Conservation (phyloP, 2,329 filamentous ascomycete species). For the Pseudogymnoascus sp. region DNA sequence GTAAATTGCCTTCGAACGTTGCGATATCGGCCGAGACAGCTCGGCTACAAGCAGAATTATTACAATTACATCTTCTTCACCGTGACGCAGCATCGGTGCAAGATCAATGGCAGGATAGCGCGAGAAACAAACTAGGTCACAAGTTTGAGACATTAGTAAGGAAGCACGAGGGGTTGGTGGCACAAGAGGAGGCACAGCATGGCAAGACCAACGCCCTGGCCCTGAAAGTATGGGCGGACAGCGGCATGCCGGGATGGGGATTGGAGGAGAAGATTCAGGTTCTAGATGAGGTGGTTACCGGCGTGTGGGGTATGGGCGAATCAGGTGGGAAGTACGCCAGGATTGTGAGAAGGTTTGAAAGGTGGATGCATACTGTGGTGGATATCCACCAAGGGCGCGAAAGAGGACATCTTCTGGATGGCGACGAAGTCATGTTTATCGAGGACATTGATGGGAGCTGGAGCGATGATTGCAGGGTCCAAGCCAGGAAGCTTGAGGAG, state of each 20-base stretch:
- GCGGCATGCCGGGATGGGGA: slow-evolving; percentile 27
- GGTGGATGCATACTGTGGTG: slow-evolving; percentile 45
- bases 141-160: slow-evolving; percentile 35
- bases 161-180: slow-evolving; percentile 36
- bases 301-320: slow-evolving; percentile 52
- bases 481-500: slow-evolving; percentile 48
- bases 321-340: slow-evolving; percentile 49
- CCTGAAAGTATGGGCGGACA: slow-evolving; percentile 44
- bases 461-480: slow-evolving; percentile 49
- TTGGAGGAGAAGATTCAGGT: slow-evolving; percentile 51
- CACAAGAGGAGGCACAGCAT: slow-evolving; percentile 38
- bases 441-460: slow-evolving; percentile 49
- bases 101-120: slow-evolving; percentile 49
- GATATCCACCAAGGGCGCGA: slow-evolving; percentile 41
- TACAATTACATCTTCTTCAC: slow-evolving; percentile 60
- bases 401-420: slow-evolving; percentile 23
- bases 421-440: slow-evolving; percentile 40
- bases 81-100: slow-evolving; percentile 41
- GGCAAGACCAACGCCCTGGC: slow-evolving; percentile 45
- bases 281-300: slow-evolving; percentile 49
- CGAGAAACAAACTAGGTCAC: slow-evolving; percentile 39
- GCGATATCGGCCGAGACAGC: slow-evolving; percentile 51
- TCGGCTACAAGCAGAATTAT: slow-evolving; percentile 55
- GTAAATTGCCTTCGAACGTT: slow-evolving; percentile 53
- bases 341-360: slow-evolving; percentile 50